These are phyloP conservation scores for Berkeleyomyces rouxiae DNA, from an alignment of 2,329 filamentous ascomycete genomes.

Conservation along the genomic window DNA sequence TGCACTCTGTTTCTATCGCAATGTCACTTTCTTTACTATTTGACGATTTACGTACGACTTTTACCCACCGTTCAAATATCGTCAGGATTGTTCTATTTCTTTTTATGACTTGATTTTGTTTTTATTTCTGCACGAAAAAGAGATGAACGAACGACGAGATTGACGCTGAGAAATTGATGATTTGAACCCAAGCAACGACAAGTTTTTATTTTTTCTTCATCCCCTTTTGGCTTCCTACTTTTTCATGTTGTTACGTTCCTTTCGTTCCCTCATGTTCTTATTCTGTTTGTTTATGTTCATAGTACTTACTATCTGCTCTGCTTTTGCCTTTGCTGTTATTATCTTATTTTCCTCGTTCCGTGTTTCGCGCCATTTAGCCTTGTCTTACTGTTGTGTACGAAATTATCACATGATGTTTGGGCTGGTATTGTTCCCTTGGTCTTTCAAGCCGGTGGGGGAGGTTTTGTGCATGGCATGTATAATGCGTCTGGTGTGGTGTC, in stretches of 20 bases:
- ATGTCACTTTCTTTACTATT: slow-evolving; percentile 18
- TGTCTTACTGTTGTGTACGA: too few species aligned
- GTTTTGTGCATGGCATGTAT: too few species aligned
- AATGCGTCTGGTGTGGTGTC: too few species aligned
- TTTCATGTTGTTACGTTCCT: not conserved
- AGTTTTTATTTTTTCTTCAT: not conserved
- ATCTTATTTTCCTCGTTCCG: not conserved
- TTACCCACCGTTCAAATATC: not conserved
- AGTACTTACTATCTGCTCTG: not conserved
- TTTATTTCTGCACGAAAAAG: not conserved
- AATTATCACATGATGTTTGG: too few species aligned
- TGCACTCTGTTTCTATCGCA: slow-evolving; percentile 5
- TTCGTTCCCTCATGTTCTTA: not conserved
- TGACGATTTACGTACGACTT: slow-evolving; percentile 8
- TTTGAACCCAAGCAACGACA: not conserved
- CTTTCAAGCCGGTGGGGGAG: too few species aligned
- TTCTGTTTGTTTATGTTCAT: not conserved
- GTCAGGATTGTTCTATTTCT: not conserved
- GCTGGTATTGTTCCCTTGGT: too few species aligned
- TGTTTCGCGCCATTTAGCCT: too few species aligned
- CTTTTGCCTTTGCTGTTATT: not conserved
- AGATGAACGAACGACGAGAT: not conserved
- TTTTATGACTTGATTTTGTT: slow-evolving; percentile 4
- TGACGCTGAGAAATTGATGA: not conserved
- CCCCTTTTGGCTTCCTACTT: not conserved